phyloP scores from a whole-genome alignment of 345 rosid genomes.

The Psidium friedrichsthalianum region DNA sequence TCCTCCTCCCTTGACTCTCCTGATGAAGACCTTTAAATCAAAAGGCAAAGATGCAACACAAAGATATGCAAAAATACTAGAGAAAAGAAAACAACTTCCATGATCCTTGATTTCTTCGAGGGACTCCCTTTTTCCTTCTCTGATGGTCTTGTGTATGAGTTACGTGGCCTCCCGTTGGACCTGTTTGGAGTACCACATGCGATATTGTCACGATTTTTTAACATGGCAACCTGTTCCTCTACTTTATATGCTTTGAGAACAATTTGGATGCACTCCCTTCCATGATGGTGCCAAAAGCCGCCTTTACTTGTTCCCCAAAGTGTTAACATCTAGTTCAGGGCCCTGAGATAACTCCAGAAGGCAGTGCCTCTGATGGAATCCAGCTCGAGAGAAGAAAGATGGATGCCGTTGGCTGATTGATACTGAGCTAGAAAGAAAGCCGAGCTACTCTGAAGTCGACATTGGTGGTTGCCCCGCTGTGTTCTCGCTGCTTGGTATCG shows the following conservation, averaged over 20 bases:
- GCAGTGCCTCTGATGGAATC: slow-evolving; percentile 15
- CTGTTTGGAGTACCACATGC: slow-evolving; percentile 92
- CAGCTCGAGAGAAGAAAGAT: neutral
- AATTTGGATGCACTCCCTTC: slow-evolving; percentile 61
- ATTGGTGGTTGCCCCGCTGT: neutral
- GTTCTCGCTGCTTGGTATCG: neutral
- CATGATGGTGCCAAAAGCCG: slow-evolving; percentile 46
- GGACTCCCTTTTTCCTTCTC: no score
- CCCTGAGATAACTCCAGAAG: slow-evolving; percentile 36
- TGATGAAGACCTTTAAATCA: no score
- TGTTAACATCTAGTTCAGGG: slow-evolving; percentile 31
- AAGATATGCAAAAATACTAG: no score
- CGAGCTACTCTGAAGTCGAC: neutral
- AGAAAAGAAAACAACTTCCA: no score
- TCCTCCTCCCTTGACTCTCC: no score
- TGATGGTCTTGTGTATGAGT: no score
- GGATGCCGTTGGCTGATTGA: neutral
- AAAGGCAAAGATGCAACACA: no score
- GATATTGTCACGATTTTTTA: slow-evolving; percentile 69
- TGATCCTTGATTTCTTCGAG: no score
- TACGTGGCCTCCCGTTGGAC: no score
- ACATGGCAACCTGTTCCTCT: slow-evolving; percentile 72
- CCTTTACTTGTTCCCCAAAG: slow-evolving; percentile 42
- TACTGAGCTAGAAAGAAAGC: neutral
- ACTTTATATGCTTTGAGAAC: slow-evolving; percentile 85